Evolutionary conservation across 208 protist genomes (phyloP), one percentile per base, ranked within the genome.

Genomic region (Leishmania guyanensis): DNA sequence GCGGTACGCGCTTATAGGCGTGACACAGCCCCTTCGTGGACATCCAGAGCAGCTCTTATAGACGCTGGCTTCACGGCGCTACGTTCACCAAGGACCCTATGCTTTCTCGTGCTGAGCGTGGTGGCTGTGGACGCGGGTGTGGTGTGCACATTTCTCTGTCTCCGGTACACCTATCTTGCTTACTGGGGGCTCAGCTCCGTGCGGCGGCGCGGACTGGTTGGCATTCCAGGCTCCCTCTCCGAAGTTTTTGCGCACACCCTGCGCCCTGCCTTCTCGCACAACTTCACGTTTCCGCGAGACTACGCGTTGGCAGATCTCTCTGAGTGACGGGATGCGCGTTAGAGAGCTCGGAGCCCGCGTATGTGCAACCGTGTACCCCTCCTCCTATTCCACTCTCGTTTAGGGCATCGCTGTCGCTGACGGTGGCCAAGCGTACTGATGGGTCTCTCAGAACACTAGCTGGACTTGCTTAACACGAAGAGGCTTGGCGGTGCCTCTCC

Each of bases 171-270:
- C 33, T 80, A 82, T 68, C 78, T 83, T 33, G 46, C 51, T 12
- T 71, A 77, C 53, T 14, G 20, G 22, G 80, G 80, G 0, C 74
- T 26, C 33, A 79, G 68, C 60, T 89, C 90, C 9, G 68, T 93
- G 12, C 71, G 82, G 20, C 70, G 90, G 0, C 76, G 90, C 26
- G 84, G 87, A 10, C 81, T 70, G 9, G 36, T 68, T 43, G 69
- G n/a, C 29, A 17, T 60, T 9, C 48, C 79, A 56, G 79, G 79
- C 20, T 77, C 77, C 3, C 50, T 81, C 20, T 26, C 46, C 26
- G 48, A 69, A 14, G 83, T 92, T 36, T 90, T 88, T 74, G 64
- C 75, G 3, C 33, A 78, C 29, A 83, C 78, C 2, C 79, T 85
- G 39, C 84, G 77, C 46, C 80, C 85, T 2, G 17, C 77, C 17